A percentile compares a stretch with the other conserved stretches of the same genome.
Conservation (phyloP, 2,329 filamentous ascomycete genomes). For the Xylaria sp. region DNA sequence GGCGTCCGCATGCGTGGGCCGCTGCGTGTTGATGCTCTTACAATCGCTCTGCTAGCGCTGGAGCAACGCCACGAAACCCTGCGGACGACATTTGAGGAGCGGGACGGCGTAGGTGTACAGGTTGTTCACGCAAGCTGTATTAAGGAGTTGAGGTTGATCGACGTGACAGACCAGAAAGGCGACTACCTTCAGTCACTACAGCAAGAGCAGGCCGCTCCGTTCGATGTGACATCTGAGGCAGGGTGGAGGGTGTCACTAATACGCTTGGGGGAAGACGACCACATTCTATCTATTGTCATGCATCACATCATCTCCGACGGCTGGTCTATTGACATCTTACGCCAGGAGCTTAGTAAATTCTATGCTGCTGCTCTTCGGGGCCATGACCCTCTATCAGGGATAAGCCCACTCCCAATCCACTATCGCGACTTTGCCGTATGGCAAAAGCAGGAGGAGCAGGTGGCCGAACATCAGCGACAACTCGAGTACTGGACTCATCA, state of each 20-base stretch:
- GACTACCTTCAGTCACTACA: constrained; percentile 8
- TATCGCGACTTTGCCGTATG: constrained; percentile 21
- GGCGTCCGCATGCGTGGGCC: constrained; percentile 7
- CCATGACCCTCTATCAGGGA: constrained; percentile 9
- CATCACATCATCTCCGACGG: constrained; percentile 23
- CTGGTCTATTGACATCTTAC: constrained; percentile 17
- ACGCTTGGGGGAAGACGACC: constrained; percentile 13
- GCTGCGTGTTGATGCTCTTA: constrained; percentile 9
- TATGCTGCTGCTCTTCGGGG: constrained; percentile 18
- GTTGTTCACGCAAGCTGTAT: constrained; percentile 11
- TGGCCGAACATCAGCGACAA: constrained; percentile 11
- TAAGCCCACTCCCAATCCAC: constrained; percentile 12
- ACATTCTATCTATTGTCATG: constrained; percentile 20
- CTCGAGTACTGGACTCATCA: constrained; percentile 17
- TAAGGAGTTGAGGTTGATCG: constrained; percentile 4
- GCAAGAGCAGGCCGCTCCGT: constrained; percentile 16
- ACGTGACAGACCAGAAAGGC: constrained; percentile 1
- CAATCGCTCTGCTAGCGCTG: constrained; percentile 9
- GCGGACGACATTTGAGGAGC: constrained; percentile 14
- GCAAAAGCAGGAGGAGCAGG: constrained; percentile 14
- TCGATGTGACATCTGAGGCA: constrained; percentile 16
- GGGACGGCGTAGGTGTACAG: constrained; percentile 16
- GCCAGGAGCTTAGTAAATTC: constrained; percentile 13
- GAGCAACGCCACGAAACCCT: constrained; percentile 17
- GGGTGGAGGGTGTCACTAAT: constrained; percentile 17